Evolutionary conservation across 768 basidiomycete genomes (phyloP).

Genomic region (Podaxis sp.): DNA sequence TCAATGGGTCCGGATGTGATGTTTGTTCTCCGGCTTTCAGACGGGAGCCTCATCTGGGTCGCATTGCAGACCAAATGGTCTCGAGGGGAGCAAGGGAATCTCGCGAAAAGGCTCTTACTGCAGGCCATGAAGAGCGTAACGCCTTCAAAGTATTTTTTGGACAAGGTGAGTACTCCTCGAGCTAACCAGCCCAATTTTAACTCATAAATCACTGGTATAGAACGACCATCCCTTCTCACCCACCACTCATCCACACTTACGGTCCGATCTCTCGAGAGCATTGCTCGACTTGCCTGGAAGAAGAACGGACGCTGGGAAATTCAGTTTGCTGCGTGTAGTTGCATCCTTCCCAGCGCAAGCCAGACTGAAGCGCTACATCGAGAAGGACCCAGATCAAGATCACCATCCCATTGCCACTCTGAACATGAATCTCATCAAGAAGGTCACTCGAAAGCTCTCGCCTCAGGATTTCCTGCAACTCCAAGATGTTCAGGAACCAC

Average conservation of each 20-base stretch:
- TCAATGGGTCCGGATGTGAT: constrained; percentile 45
- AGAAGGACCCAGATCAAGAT: constrained; percentile 38
- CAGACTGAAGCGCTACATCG: constrained; percentile 35
- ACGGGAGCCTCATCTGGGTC: constrained; percentile 40
- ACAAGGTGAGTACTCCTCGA: constrained; percentile 31
- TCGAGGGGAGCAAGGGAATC: constrained; percentile 29
- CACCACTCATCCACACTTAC: constrained; percentile 30
- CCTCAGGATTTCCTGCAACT: constrained; percentile 36
- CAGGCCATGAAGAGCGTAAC: constrained; percentile 43
- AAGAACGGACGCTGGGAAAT: constrained; percentile 37
- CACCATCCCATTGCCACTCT: constrained; percentile 40
- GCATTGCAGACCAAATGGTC: constrained; percentile 42
- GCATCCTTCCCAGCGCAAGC: constrained; percentile 42
- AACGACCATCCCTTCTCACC: constrained; percentile 36
- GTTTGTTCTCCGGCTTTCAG: constrained; percentile 36
- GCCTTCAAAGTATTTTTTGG: constrained; percentile 37
- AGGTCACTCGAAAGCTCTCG: constrained; percentile 34
- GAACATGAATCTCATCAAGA: constrained; percentile 40
- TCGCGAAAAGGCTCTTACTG: constrained; percentile 31
- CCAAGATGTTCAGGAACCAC: constrained; percentile 21
- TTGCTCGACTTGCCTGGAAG: constrained; percentile 33
- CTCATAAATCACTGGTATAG: constrained; percentile 19
- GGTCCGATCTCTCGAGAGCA: constrained; percentile 23
- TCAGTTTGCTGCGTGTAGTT: constrained; percentile 40
- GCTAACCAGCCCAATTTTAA: neutral